These are phyloP conservation scores for Pichia sp. DNA, from an alignment of 1,139 yeast genomes.

Conservation along the genomic window DNA sequence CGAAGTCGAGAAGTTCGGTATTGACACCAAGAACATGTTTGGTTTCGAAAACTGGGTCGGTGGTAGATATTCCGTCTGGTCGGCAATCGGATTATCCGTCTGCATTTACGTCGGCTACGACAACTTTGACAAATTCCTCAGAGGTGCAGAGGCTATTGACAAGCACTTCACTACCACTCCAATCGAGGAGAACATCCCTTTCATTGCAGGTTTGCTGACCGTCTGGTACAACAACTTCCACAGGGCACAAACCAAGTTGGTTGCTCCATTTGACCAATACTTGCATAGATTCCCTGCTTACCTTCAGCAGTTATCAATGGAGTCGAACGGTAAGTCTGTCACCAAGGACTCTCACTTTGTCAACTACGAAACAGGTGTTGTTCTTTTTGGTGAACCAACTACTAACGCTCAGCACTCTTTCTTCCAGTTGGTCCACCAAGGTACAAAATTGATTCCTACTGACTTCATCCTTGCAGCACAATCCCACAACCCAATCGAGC, in stretches of 20 bases:
- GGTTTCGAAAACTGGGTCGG: conserved; percentile 99
- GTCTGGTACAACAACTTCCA: conserved; percentile 98
- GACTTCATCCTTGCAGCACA: conserved; percentile 96
- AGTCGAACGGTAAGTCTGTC: conserved; percentile 96
- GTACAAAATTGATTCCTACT: conserved; percentile 94
- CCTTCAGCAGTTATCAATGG: conserved; percentile 97
- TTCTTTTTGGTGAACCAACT: conserved; percentile 97
- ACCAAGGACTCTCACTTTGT: conserved; percentile 88
- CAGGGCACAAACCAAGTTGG: conserved; percentile 97
- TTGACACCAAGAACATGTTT: conserved; percentile 96
- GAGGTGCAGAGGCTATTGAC: conserved; percentile 98
- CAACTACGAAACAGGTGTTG: conserved; percentile 92
- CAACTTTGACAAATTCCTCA: conserved; percentile 83
- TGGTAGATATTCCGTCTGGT: conserved; percentile 99
- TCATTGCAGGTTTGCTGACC: conserved; percentile 84
- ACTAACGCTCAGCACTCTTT: conserved; percentile 98
- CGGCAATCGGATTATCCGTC: conserved; percentile 94
- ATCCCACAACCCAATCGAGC: conserved; percentile 95
- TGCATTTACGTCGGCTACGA: conserved; percentile 94
- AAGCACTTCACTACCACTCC: conserved; percentile 82
- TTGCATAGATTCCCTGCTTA: conserved; percentile 99
- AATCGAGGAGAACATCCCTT: conserved; percentile 86
- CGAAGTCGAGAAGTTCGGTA: conserved; percentile 91
- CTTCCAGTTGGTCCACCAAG: conserved; percentile 99
- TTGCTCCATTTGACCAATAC: conserved; percentile 98